A percentile compares a stretch with the other conserved stretches of the same genome.
Evolutionary conservation across 1,139 yeast genomes (phyloP).

Genomic region (Geotrichum fermentans): DNA sequence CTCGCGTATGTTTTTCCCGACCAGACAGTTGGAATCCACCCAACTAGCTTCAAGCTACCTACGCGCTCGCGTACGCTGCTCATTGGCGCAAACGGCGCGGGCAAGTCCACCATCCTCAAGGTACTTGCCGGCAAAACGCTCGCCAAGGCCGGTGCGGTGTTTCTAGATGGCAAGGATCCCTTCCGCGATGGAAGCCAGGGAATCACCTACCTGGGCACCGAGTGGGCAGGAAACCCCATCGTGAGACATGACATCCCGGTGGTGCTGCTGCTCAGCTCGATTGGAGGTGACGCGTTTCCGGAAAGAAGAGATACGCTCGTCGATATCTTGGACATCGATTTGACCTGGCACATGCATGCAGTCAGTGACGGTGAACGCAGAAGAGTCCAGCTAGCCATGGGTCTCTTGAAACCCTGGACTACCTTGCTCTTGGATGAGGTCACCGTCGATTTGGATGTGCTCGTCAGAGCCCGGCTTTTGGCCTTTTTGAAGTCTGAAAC

Average conservation of each 20-base stretch:
- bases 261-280: slow-evolving; percentile 64
- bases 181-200: slow-evolving; percentile 60
- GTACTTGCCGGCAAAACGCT: slow-evolving; percentile 88
- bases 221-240: slow-evolving; percentile 92
- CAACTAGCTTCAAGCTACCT: slow-evolving; percentile 56
- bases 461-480: slow-evolving; percentile 73
- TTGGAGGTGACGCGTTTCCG: slow-evolving; percentile 72
- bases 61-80: slow-evolving; percentile 72
- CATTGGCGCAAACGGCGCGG: slow-evolving; percentile 96
- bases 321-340: slow-evolving; percentile 74
- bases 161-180: slow-evolving; percentile 79
- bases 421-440: slow-evolving; percentile 84
- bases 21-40: slow-evolving; percentile 62
- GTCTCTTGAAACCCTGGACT: slow-evolving; percentile 85
- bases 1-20: slow-evolving; percentile 69
- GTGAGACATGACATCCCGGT: slow-evolving; percentile 90
- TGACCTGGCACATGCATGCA: slow-evolving; percentile 86
- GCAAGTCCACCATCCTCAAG: slow-evolving; percentile 81
- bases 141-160: slow-evolving; percentile 60
- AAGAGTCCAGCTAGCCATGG: slow-evolving; percentile 91
- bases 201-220: slow-evolving; percentile 91
- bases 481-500: slow-evolving; percentile 70
- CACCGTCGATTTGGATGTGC: slow-evolving; percentile 90
- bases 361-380: slow-evolving; percentile 94
- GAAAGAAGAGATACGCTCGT: slow-evolving; percentile 75